A percentile compares a stretch with the other conserved stretches of the same genome.
Evolutionary conservation across 2,329 filamentous ascomycete genomes (phyloP).

Genomic region (Hypomyces perniciosus): DNA sequence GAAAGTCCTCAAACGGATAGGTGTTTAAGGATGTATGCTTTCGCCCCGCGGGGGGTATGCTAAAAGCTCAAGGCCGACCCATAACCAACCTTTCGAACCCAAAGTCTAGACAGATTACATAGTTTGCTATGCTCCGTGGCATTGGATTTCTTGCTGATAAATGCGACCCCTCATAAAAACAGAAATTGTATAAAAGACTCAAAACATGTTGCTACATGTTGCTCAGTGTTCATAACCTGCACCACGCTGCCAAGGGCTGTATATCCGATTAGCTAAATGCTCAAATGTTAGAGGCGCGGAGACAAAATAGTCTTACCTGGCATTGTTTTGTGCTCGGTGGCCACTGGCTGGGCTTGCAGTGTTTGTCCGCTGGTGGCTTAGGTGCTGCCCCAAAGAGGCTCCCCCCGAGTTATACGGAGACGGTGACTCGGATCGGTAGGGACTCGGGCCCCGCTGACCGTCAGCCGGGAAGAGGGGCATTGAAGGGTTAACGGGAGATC

Average conservation of each 20-base stretch:
- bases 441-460: slow-evolving; percentile 29
- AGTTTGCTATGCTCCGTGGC: background rate
- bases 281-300: background rate
- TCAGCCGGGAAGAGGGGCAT: slow-evolving; percentile 39
- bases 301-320: slow-evolving; percentile 26
- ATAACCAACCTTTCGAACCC: background rate
- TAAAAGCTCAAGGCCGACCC: background rate
- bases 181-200: background rate
- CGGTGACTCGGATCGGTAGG: slow-evolving; percentile 30
- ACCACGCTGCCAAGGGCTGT: slow-evolving; percentile 40
- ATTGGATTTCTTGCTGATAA: background rate
- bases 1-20: background rate
- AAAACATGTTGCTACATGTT: no score
- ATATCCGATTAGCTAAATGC: slow-evolving; percentile 14
- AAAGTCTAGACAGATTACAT: background rate
- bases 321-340: slow-evolving; percentile 33
- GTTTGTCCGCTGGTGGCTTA: slow-evolving; percentile 25
- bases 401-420: slow-evolving; percentile 26
- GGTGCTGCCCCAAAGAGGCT: slow-evolving; percentile 2
- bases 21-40: background rate
- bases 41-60: background rate
- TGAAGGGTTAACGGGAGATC: slow-evolving; percentile 36
- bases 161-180: background rate
- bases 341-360: slow-evolving; percentile 29
- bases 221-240: slow-evolving; percentile 36